phyloP scores from a whole-genome alignment of 2,329 filamentous ascomycete species.

The Passalora sequoiae region DNA sequence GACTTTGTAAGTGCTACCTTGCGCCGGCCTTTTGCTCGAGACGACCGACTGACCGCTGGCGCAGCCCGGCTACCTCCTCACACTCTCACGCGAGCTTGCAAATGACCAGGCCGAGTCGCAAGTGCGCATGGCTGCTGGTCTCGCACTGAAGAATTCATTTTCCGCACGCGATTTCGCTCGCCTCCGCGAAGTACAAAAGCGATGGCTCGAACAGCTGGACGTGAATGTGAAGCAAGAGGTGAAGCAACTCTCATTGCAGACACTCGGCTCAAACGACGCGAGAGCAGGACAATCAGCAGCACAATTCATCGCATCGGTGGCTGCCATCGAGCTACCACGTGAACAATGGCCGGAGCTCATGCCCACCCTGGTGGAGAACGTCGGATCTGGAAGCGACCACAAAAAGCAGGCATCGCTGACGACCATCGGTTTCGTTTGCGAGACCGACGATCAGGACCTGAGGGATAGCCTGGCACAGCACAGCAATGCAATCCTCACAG shows the following conservation, averaged over 20 bases:
- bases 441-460: conserved; percentile 84
- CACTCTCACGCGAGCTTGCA: conserved; percentile 87
- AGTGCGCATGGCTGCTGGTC: conserved; percentile 89
- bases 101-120: conserved; percentile 78
- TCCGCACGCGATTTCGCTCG: conserved; percentile 83
- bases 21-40: background rate
- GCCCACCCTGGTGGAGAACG: conserved; percentile 81
- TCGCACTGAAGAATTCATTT: conserved; percentile 97
- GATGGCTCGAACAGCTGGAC: conserved; percentile 84
- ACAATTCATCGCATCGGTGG: conserved; percentile 92
- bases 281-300: conserved; percentile 85
- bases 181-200: conserved; percentile 82
- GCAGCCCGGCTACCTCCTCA: conserved; percentile 86
- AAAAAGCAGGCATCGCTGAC: conserved; percentile 93
- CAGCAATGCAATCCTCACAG: conserved; percentile 96
- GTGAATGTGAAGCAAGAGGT: conserved; percentile 77
- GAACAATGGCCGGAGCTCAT: conserved; percentile 93
- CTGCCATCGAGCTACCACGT: conserved; percentile 86
- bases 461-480: conserved; percentile 74
- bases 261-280: conserved; percentile 70
- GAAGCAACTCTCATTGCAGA: conserved; percentile 86
- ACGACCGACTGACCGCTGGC: conserved; percentile 14
- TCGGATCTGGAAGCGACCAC: conserved; percentile 77
- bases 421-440: conserved; percentile 97
- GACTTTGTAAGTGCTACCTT: conserved; percentile 73